Evolutionary conservation across 2,329 filamentous ascomycete genomes (phyloP).

Genomic region (Fusarium foetens): DNA sequence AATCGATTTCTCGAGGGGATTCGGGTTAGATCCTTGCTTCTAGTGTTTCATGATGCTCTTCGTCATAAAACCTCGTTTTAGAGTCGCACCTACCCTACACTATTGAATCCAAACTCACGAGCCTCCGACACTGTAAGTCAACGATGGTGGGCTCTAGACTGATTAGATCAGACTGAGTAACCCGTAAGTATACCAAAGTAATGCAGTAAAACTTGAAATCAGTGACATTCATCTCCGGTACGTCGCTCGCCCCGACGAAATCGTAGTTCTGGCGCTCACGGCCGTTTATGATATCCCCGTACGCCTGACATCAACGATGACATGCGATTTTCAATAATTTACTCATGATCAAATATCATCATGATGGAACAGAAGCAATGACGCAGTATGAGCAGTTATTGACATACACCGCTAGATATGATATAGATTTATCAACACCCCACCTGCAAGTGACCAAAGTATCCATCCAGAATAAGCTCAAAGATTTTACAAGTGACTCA

Average conservation of each 20-base stretch:
- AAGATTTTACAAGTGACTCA: not conserved
- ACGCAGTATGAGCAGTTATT: not conserved
- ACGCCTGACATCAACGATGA: no score
- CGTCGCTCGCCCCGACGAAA: not conserved
- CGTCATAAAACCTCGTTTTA: not conserved
- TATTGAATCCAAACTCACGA: not conserved
- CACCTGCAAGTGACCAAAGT: not conserved
- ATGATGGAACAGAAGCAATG: not conserved
- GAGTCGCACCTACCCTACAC: constrained; percentile 2
- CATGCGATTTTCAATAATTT: not conserved
- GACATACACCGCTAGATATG: constrained; percentile 8
- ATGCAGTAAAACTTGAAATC: not conserved
- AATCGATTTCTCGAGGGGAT: not conserved
- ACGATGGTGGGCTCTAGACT: not conserved
- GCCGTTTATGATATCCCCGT: not conserved
- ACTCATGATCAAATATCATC: not conserved
- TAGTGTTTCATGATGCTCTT: not conserved
- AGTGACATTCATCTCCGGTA: no score
- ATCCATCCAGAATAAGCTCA: not conserved
- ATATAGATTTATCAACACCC: not conserved
- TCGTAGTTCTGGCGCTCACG: not conserved
- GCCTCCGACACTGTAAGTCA: not conserved
- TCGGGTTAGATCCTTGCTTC: not conserved
- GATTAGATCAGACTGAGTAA: not conserved
- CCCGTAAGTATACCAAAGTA: not conserved